Conservation (phyloP, 1,284 basidiomycete species). For the Ceraceosorus bombacis region DNA sequence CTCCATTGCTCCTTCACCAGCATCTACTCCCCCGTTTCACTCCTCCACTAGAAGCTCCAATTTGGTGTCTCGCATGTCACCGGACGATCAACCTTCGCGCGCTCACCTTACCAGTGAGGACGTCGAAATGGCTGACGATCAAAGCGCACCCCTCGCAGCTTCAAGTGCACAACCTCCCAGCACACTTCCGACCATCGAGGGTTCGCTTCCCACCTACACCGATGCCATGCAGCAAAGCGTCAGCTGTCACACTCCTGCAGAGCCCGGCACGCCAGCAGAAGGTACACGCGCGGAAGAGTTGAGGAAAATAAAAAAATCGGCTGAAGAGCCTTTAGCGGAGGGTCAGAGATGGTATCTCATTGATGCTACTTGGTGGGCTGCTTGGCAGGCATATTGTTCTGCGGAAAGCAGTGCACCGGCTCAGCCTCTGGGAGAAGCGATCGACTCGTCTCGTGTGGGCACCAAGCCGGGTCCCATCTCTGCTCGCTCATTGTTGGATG, state of each 20-base stretch:
- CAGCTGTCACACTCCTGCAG: neutral
- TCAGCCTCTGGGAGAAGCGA: constrained; percentile 54
- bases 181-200: neutral
- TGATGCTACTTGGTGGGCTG: constrained; percentile 62
- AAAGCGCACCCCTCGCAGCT: too few species aligned
- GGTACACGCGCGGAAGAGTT: constrained; percentile 3
- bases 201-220: constrained; percentile 3
- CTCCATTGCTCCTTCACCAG: neutral
- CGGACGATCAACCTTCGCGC: too few species aligned
- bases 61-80: too few species aligned
- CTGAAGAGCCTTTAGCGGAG: constrained; percentile 52
- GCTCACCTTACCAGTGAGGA: too few species aligned
- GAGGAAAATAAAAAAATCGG: constrained; percentile 11
- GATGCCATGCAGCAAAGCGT: constrained; percentile 8
- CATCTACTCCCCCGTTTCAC: too few species aligned
- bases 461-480: neutral
- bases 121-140: too few species aligned
- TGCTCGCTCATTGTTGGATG: constrained; percentile 19
- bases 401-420: constrained; percentile 63
- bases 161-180: too few species aligned
- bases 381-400: constrained; percentile 65
- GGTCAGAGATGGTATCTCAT: constrained; percentile 75
- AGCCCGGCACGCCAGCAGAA: constrained; percentile 2
- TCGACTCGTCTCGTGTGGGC: constrained; percentile 33
- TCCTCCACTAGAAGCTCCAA: too few species aligned